Percentiles rank a stretch among this genome's conserved stretches.
Evolutionary conservation across 805 yeast species (phyloP).

Genomic region (Suhomyces pyralidae): DNA sequence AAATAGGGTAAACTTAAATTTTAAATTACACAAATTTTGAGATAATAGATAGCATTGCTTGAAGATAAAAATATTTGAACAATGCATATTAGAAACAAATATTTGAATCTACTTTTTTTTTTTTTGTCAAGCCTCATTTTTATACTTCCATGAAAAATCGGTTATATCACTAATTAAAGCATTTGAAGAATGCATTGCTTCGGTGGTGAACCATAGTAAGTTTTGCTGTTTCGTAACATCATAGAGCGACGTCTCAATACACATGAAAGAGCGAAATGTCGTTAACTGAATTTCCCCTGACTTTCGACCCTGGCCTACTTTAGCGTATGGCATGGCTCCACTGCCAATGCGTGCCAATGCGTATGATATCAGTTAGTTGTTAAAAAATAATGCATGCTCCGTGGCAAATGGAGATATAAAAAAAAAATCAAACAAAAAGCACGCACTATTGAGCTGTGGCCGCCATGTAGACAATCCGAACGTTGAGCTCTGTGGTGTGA

Average conservation of each 20-base stretch:
- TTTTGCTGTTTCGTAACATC: not conserved
- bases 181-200: not conserved
- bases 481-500: not conserved
- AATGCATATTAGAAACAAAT: not conserved
- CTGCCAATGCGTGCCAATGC: not conserved
- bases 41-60: conserved; percentile 1
- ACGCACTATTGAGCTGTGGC: not conserved
- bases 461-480: not conserved
- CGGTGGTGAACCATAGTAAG: not conserved
- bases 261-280: not conserved
- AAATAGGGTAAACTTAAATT: not conserved
- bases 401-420: not conserved
- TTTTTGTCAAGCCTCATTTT: not conserved
- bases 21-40: not conserved
- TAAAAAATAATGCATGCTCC: conserved; percentile 4
- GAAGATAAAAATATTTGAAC: not conserved
- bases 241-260: not conserved
- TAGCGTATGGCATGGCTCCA: conserved; percentile 1
- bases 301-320: not conserved
- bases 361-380: conserved; percentile 1
- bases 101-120: not conserved
- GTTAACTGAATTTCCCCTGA: not conserved
- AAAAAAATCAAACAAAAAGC: not conserved
- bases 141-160: not conserved
- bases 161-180: not conserved